These are phyloP conservation scores for Litchi chinensis DNA, from an alignment of 345 rosid genomes.

Conservation along the genomic window DNA sequence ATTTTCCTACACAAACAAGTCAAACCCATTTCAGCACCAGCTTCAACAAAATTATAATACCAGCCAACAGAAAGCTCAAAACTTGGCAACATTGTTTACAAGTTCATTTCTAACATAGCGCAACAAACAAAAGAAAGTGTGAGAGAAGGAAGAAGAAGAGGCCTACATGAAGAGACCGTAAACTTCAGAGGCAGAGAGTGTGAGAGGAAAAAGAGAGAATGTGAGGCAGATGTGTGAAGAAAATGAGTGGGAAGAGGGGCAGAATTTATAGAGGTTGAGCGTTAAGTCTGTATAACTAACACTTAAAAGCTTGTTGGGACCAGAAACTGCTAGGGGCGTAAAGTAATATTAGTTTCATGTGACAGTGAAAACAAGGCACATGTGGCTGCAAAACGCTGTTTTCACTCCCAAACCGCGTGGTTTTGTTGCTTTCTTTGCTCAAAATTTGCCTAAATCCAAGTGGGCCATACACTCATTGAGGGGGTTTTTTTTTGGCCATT, in stretches of 20 bases:
- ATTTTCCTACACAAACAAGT: constrained; percentile 42
- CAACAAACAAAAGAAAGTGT: constrained; percentile 11
- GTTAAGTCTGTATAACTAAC: constrained; percentile 16
- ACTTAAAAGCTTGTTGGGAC: constrained; percentile 36
- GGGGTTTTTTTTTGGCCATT: constrained; percentile 13
- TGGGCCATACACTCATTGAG: constrained; percentile 30
- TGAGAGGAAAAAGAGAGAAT: constrained; percentile 16
- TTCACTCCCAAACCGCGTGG: constrained; percentile 31
- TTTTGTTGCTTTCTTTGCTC: constrained; percentile 23
- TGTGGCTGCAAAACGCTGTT: constrained; percentile 13
- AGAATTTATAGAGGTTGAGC: constrained; percentile 57
- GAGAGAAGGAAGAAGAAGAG: constrained; percentile 17
- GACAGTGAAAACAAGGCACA: constrained; percentile 30
- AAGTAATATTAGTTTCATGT: constrained; percentile 16
- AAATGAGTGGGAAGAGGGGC: constrained; percentile 24
- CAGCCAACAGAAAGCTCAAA: not conserved
- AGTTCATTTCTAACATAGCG: not conserved
- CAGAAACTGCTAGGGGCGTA: constrained; percentile 28
- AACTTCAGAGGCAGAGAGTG: constrained; percentile 10
- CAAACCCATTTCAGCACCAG: not conserved
- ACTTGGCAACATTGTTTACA: not conserved
- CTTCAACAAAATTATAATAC: too few relatives aligned
- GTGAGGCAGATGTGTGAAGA: constrained; percentile 47
- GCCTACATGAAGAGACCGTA: constrained; percentile 37
- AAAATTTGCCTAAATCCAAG: constrained; percentile 32